Evolutionary conservation across 2,329 filamentous ascomycete genomes (phyloP), one percentile per base, ranked within the genome.

Genomic region (Ceratocystis cacaofunesta): DNA sequence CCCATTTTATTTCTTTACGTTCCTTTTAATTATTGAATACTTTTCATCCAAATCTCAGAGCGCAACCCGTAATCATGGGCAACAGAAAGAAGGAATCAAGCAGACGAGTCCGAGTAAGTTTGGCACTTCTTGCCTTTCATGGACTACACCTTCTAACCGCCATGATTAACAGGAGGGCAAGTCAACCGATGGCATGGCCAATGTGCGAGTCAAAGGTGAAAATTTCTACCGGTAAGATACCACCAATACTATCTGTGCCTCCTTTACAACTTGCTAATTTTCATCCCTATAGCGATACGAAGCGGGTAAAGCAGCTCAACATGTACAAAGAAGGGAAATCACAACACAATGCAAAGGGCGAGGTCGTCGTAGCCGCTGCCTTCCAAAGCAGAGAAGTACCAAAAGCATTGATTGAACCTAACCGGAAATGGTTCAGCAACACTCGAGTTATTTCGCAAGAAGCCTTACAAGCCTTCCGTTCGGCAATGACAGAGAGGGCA

Each of bases 381-480:
- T 96, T 85, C 76, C 92, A 97, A 78, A 91, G 87, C 68, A 82
- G 85, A 72, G 91, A 96, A 44, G 77, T 86, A 25, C 92, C 92
- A 60, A 84, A 82, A 67, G 94, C 92, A 70, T 84, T 92, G 70
- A 89, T 97, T 72, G 92, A 97, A 79, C 94, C 94, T 62, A 95
- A 97, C 77, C 83, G 94, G 72, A 95, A 95, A 78, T 99, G 94
- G 94, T 99, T 99, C 78, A 90, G 87, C 72, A 96, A 96, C 76
- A 96, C 92, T 43, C 81, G 94, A 70, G 65, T 85, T 63, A 95
- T 96, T 72, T 90, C 88, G 0, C 92, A 96, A 74, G 90, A 95
- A 74, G 89, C 90, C 2, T 80, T 97, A 69, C 84, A 83, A 57
- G 85, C 89, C 1, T 99, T 99, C 77, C 86, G 94, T 68, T 87